These are phyloP conservation scores for Candida chilensis DNA, from an alignment of 805 yeast species.

Conservation along the genomic window DNA sequence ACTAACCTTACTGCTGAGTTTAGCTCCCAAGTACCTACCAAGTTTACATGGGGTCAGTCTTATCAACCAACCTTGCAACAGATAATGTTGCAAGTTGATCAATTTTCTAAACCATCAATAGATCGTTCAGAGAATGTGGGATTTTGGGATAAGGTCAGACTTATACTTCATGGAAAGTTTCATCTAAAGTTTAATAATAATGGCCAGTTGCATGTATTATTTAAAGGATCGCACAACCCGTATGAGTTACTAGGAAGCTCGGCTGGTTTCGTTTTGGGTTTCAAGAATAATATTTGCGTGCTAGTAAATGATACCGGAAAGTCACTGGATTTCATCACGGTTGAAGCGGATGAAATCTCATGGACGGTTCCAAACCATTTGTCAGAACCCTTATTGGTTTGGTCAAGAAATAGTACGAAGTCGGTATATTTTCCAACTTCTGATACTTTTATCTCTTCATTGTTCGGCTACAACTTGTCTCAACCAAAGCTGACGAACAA, in stretches of 20 bases:
- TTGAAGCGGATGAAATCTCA: conserved; percentile 50
- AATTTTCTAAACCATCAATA: conserved; percentile 80
- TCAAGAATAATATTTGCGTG: conserved; percentile 54
- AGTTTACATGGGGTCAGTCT: conserved; percentile 79
- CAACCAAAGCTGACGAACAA: no score
- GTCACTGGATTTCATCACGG: conserved; percentile 57
- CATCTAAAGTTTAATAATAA: conserved; percentile 39
- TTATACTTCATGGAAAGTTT: conserved; percentile 66
- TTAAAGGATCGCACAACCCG: conserved; percentile 77
- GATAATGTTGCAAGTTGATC: conserved; percentile 66
- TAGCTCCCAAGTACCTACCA: conserved; percentile 46
- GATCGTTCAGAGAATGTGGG: conserved; percentile 85
- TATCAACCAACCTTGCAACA: conserved; percentile 81
- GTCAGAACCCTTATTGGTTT: conserved; percentile 36
- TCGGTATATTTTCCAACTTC: conserved; percentile 37
- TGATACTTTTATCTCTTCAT: conserved; percentile 29
- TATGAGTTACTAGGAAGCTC: conserved; percentile 56
- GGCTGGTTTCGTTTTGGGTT: conserved; percentile 72
- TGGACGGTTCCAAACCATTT: conserved; percentile 75
- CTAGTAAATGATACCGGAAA: conserved; percentile 58
- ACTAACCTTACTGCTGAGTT: conserved; percentile 51
- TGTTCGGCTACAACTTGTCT: conserved; percentile 39
- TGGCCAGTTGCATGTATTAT: conserved; percentile 42
- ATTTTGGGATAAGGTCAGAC: conserved; percentile 85
- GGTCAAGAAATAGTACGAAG: conserved; percentile 44